Evolutionary conservation across 2,329 filamentous ascomycete genomes (phyloP).

Genomic region (Conoideocrella luteorostrata): DNA sequence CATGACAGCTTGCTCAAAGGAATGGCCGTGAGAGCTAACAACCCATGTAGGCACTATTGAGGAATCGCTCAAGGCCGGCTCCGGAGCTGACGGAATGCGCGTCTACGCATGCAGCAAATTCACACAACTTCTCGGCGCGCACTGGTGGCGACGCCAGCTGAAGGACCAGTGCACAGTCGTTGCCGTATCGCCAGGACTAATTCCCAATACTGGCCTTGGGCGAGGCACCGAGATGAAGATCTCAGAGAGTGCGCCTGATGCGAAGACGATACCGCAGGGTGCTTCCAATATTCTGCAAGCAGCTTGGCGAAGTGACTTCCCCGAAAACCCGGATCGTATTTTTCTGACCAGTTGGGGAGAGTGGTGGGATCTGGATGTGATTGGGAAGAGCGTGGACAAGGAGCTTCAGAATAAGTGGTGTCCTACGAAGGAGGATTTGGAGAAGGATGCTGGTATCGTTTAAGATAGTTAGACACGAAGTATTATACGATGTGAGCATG

Average conservation of each 20-base stretch:
- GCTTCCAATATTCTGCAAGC: constrained; percentile 39
- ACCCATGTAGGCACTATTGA: constrained; percentile 27
- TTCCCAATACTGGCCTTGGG: constrained; percentile 40
- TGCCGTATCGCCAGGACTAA: constrained; percentile 47
- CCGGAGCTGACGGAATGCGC: constrained; percentile 20
- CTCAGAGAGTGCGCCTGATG: constrained; percentile 33
- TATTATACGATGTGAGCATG: no score
- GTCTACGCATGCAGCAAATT: constrained; percentile 44
- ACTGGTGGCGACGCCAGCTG: constrained; percentile 52
- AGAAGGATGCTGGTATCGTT: constrained; percentile 31
- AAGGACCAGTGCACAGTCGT: constrained; percentile 36
- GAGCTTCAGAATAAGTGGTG: constrained; percentile 46
- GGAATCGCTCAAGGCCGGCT: constrained; percentile 31
- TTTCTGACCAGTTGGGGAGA: constrained; percentile 52
- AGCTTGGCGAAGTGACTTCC: constrained; percentile 38
- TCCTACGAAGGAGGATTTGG: constrained; percentile 40
- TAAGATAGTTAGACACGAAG: background rate
- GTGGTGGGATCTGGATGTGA: constrained; percentile 44
- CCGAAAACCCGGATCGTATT: constrained; percentile 43
- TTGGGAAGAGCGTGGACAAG: constrained; percentile 35
- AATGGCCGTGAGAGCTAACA: constrained; percentile 5
- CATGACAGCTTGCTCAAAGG: no score
- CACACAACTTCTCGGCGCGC: constrained; percentile 41
- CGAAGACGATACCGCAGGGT: constrained; percentile 41
- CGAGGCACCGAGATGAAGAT: constrained; percentile 24